Evolutionary conservation across 2,329 filamentous ascomycete genomes (phyloP).

Genomic region (Colletotrichum tropicale): DNA sequence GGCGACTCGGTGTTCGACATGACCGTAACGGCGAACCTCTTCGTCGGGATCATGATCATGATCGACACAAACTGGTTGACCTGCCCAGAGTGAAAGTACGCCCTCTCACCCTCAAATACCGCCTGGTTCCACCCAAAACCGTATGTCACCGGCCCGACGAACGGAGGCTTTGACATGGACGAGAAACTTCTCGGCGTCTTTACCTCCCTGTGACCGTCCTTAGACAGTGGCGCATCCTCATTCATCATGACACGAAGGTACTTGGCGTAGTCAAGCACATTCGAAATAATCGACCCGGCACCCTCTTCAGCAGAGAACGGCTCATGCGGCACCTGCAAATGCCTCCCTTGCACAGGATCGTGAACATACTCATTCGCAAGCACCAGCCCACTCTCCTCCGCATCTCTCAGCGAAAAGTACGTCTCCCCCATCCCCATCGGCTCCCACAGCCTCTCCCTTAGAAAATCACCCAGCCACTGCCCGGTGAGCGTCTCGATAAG

Average conservation of each 20-base stretch:
- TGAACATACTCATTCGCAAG: slow-evolving; percentile 49
- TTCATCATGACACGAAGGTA: slow-evolving; percentile 36
- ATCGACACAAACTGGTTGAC: slow-evolving; percentile 29
- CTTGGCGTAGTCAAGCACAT: slow-evolving; percentile 40
- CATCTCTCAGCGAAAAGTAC: slow-evolving; percentile 33
- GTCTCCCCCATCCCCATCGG: slow-evolving; percentile 53
- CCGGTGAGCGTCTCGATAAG: slow-evolving; percentile 49
- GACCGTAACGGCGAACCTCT: slow-evolving; percentile 33
- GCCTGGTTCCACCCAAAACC: slow-evolving; percentile 32
- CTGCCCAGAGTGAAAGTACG: slow-evolving; percentile 34
- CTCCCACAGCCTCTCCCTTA: slow-evolving; percentile 45
- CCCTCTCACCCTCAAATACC: slow-evolving; percentile 27
- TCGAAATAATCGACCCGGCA: slow-evolving; percentile 46
- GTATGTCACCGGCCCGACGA: slow-evolving; percentile 26
- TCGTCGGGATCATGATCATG: slow-evolving; percentile 36
- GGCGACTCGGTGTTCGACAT: slow-evolving; percentile 28
- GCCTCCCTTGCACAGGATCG: slow-evolving; percentile 28
- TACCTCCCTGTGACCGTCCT: slow-evolving; percentile 28
- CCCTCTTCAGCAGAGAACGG: slow-evolving; percentile 38
- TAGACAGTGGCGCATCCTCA: slow-evolving; percentile 29
- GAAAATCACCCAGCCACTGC: slow-evolving; percentile 39
- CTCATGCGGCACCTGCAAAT: slow-evolving; percentile 27
- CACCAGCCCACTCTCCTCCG: slow-evolving; percentile 23
- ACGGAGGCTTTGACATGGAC: slow-evolving; percentile 18
- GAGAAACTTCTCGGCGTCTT: slow-evolving; percentile 28